These are phyloP conservation scores for Clarkia xantiana DNA, from an alignment of 345 rosid genomes.

Conservation along the genomic window DNA sequence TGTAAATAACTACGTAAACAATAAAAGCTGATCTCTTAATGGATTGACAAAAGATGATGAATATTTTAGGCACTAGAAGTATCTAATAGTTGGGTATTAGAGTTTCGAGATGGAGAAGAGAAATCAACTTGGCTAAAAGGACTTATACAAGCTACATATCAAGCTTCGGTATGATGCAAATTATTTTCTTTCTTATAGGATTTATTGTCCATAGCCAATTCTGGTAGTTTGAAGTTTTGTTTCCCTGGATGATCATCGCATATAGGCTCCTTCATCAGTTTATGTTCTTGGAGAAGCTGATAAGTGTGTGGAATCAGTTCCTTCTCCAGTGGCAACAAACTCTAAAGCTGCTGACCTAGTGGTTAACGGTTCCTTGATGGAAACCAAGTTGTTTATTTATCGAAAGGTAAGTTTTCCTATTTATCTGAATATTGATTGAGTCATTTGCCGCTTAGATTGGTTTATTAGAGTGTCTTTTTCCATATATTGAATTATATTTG, in stretches of 20 bases:
- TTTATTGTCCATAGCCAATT: neutral
- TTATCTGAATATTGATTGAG: neutral
- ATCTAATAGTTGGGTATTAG: constrained; percentile 85
- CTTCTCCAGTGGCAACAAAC: constrained; percentile 24
- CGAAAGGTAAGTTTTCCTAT: constrained; percentile 28
- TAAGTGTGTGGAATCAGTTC: constrained; percentile 26
- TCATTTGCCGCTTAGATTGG: neutral
- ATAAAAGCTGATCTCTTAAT: too few relatives aligned
- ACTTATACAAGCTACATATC: constrained; percentile 81
- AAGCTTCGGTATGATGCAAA: constrained; percentile 63
- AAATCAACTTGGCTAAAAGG: constrained; percentile 75
- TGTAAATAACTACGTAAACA: too few relatives aligned
- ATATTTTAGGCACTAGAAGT: constrained; percentile 69
- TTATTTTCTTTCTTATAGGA: neutral
- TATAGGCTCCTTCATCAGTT: constrained; percentile 60
- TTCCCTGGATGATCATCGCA: neutral
- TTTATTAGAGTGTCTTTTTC: neutral
- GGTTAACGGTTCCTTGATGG: constrained; percentile 62
- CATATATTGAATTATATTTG: too few relatives aligned
- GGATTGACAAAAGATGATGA: neutral
- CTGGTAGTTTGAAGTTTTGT: neutral
- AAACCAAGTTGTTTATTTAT: constrained; percentile 60
- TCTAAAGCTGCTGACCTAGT: constrained; percentile 64
- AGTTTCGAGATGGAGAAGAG: constrained; percentile 55
- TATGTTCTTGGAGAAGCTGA: constrained; percentile 46